Evolutionary conservation across 2,329 filamentous ascomycete species (phyloP), one percentile per base, ranked within the genome.

Genomic region (Colletotrichum sp.): DNA sequence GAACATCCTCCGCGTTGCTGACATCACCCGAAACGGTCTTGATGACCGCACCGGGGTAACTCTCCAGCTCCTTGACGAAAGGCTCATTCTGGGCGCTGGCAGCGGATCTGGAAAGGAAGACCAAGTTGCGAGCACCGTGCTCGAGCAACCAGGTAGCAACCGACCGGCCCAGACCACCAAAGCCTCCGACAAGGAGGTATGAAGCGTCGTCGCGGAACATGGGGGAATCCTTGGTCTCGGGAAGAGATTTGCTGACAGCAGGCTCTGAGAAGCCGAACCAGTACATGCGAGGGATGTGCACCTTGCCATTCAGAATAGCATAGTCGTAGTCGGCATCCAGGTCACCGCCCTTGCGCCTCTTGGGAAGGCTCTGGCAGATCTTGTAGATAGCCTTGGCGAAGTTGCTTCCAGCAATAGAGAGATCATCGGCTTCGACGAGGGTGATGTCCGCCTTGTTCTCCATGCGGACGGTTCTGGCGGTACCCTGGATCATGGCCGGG

Each of bases 111-210:
- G 81, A 82, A 8, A 84, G 71, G 66, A 82, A 78, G 7, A 80
- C 75, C 28, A 83, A 73, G 60, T 81, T 77, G 12, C 78, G 75
- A 7, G 82, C 83, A 8, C 83, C 83, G 13, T 79, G 76, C 62
- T 81, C 78, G 12, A 81, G 76, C 78, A 84, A 79, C 82, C 82
- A 84, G 8, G 71, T 79, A 1, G 81, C 75, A 18, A 84, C 70
- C 9, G 79, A 78, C 8, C 80, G 77, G 2, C 83, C 82, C 1
- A 85, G 78, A 7, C 83, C 83, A 15, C 83, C 83, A 4, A 84
- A 71, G 13, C 83, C 82, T 2, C 83, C 83, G 1, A 81, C 78
- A 26, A 85, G 78, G 5, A 84, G 78, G 68, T 84, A 84, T 2
- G 69, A 39, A 2, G 13, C 64, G 21, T 73, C 70, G 2, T 28